These are phyloP conservation scores for Pseudonitzschia delicatissima DNA, from an alignment of 108 stramenopile species.

Conservation along the genomic window DNA sequence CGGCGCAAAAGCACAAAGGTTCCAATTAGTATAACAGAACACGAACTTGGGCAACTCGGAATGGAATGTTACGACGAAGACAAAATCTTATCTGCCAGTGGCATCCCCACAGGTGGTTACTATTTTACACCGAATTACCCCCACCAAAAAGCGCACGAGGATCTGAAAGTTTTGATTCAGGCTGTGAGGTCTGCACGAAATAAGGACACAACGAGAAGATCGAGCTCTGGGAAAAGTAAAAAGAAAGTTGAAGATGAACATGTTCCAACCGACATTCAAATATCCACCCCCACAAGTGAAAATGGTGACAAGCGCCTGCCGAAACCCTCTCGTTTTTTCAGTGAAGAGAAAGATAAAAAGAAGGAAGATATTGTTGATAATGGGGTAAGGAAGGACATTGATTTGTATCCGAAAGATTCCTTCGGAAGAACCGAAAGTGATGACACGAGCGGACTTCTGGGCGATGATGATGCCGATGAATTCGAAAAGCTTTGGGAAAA, in stretches of 20 bases:
- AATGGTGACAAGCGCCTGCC: not conserved
- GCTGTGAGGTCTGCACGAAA: slow-evolving; percentile 1
- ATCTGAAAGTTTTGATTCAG: slow-evolving; percentile 30
- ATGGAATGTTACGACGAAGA: slow-evolving; percentile 29
- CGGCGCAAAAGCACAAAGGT: slow-evolving; percentile 27
- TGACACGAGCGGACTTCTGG: not conserved
- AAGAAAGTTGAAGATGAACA: not conserved
- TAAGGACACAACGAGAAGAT: slow-evolving; percentile 4
- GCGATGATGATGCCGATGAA: slow-evolving; percentile 2
- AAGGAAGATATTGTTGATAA: not conserved
- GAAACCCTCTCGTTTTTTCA: not conserved
- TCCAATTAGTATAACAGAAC: slow-evolving; percentile 37
- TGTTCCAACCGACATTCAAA: slow-evolving; percentile 18
- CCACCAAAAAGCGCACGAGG: slow-evolving; percentile 28
- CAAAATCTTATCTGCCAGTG: slow-evolving; percentile 22
- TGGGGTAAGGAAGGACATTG: not conserved
- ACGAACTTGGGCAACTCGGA: slow-evolving; percentile 22
- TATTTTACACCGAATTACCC: slow-evolving; percentile 34
- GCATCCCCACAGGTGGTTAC: slow-evolving; percentile 26
- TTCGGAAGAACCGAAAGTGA: not conserved
- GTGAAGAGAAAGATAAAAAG: not conserved
- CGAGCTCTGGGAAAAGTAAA: not conserved
- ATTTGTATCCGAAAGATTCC: not conserved
- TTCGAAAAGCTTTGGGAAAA: slow-evolving; percentile 14
- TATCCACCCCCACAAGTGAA: slow-evolving; percentile 18